phyloP scores from a whole-genome alignment of 192 early-diverging fungal species.

The Podila horticola region DNA sequence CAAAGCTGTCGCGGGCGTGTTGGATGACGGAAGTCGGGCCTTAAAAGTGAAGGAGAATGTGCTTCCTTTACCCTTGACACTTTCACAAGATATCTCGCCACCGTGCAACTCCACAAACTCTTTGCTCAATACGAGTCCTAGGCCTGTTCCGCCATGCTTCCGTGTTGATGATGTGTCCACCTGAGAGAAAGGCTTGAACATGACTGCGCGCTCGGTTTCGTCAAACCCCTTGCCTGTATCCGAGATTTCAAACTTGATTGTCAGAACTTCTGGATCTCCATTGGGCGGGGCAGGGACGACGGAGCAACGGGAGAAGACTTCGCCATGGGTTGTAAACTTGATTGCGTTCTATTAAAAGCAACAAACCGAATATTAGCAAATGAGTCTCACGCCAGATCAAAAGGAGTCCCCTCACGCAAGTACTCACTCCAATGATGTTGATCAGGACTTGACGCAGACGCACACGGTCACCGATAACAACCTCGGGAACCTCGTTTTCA shows the following conservation, averaged over 20 bases:
- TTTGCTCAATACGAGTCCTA: slow-evolving; percentile 84
- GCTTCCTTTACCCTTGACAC: slow-evolving; percentile 75
- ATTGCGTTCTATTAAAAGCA: slow-evolving; percentile 70
- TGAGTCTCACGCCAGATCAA: no score
- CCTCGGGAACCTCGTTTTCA: slow-evolving; percentile 76
- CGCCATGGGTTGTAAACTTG: slow-evolving; percentile 84
- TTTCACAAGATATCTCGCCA: slow-evolving; percentile 76
- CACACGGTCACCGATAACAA: slow-evolving; percentile 77
- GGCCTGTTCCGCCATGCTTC: slow-evolving; percentile 87
- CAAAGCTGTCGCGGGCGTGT: slow-evolving; percentile 50
- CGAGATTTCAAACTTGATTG: slow-evolving; percentile 74
- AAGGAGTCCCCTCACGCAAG: no score
- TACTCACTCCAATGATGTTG: slow-evolving; percentile 78
- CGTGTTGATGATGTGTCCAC: slow-evolving; percentile 83
- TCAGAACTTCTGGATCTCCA: slow-evolving; percentile 47
- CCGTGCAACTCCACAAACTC: slow-evolving; percentile 83
- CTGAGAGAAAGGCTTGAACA: slow-evolving; percentile 88
- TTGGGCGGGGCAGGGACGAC: slow-evolving; percentile 36
- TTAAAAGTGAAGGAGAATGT: slow-evolving; percentile 80
- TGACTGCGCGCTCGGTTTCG: slow-evolving; percentile 70
- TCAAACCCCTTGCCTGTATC: slow-evolving; percentile 89
- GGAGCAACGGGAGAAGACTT: slow-evolving; percentile 68
- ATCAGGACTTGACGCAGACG: slow-evolving; percentile 82
- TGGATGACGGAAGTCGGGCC: slow-evolving; percentile 54
- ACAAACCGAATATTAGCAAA: neutral